phyloP scores from a whole-genome alignment of 768 basidiomycete species.

The Phanerodontia chrysosporium region DNA sequence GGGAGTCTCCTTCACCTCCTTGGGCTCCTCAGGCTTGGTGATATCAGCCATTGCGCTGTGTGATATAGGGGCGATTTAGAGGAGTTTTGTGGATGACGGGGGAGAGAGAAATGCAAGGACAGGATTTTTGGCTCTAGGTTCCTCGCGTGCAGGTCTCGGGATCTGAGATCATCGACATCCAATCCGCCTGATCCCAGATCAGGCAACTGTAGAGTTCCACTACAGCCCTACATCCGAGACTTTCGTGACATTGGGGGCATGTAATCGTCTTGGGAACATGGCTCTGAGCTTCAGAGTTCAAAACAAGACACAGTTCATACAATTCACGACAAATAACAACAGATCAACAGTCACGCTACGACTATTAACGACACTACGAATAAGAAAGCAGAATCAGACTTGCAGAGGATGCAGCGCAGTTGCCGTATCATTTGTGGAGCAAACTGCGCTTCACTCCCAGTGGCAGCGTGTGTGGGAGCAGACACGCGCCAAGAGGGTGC shows the following conservation, averaged over 20 bases:
- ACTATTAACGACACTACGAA: not conserved
- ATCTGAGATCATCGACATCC: constrained; percentile 4
- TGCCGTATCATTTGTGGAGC: not conserved
- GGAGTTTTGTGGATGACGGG: constrained; percentile 2
- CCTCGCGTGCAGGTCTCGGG: not conserved
- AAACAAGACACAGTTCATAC: too few relatives aligned
- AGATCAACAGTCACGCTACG: too few relatives aligned
- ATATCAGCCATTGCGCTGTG: constrained; percentile 52
- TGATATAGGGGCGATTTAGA: not conserved
- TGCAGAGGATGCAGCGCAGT: not conserved
- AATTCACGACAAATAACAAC: too few relatives aligned
- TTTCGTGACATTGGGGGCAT: too few relatives aligned
- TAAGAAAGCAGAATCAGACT: not conserved
- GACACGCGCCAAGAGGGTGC: not conserved
- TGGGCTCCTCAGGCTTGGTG: constrained; percentile 35
- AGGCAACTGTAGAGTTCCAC: constrained; percentile 9
- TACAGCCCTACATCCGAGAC: too few relatives aligned
- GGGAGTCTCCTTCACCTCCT: constrained; percentile 41
- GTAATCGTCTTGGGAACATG: too few relatives aligned
- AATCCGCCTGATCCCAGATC: constrained; percentile 1
- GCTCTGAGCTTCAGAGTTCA: too few relatives aligned
- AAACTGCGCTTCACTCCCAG: not conserved
- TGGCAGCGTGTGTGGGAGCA: not conserved
- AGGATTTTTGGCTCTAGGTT: not conserved
- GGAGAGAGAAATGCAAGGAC: not conserved